Percentiles rank a stretch among this genome's conserved stretches.
These are phyloP conservation scores for Podosphaera fusca DNA, from an alignment of 2,329 filamentous ascomycete genomes.

Conservation along the genomic window DNA sequence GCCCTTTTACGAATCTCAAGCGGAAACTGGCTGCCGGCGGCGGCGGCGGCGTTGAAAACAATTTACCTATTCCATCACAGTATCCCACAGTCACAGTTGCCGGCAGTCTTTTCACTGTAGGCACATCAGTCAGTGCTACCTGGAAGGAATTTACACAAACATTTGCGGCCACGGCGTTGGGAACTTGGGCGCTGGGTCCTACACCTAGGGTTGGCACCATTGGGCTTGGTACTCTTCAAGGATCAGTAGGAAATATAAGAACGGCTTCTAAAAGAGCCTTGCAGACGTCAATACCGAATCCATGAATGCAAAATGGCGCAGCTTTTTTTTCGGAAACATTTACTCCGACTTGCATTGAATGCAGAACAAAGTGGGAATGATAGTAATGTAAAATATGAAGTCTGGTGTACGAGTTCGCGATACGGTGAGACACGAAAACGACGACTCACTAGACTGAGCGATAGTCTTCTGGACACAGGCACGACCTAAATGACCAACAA, in stretches of 20 bases:
- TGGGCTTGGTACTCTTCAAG: conserved; percentile 11
- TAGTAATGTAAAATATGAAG: too few relatives aligned
- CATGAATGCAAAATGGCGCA: too few relatives aligned
- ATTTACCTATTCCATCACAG: conserved; percentile 5
- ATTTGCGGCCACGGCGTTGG: conserved; percentile 13
- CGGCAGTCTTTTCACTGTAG: conserved; percentile 6
- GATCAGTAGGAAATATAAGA: conserved; percentile 5
- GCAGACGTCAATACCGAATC: not conserved
- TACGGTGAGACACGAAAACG: too few relatives aligned
- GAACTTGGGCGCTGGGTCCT: conserved; percentile 12
- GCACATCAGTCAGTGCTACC: conserved; percentile 6
- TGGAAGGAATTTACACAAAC: conserved; percentile 11
- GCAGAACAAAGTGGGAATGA: too few relatives aligned
- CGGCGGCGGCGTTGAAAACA: conserved; percentile 3
- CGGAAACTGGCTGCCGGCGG: conserved; percentile 1
- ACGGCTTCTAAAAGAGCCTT: conserved; percentile 2
- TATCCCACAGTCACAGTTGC: conserved; percentile 5
- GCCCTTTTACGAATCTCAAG: conserved; percentile 1
- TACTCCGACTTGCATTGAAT: too few relatives aligned
- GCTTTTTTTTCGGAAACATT: too few relatives aligned
- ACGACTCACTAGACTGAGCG: too few relatives aligned
- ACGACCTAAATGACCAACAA: too few relatives aligned
- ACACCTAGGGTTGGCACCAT: conserved; percentile 10
- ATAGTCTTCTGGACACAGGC: too few relatives aligned
- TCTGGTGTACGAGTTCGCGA: too few relatives aligned